Conservation (phyloP, 768 basidiomycete species). For the Psilocybe subaeruginosa region DNA sequence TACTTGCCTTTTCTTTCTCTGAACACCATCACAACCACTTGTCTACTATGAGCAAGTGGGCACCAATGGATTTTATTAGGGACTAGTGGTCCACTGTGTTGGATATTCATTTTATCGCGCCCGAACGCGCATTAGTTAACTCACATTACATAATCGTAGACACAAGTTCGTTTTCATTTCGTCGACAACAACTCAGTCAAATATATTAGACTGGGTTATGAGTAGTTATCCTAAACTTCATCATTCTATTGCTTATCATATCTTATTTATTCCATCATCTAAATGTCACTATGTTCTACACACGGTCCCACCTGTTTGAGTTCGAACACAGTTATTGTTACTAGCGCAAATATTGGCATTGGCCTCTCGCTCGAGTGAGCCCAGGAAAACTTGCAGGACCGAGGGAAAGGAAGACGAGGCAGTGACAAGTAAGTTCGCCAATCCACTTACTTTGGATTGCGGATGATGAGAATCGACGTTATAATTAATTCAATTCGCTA, state of each 20-base stretch:
- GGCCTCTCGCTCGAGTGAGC: constrained; percentile 49
- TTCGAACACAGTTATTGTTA: constrained; percentile 50
- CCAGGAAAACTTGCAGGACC: constrained; percentile 40
- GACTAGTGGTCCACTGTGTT: constrained; percentile 19
- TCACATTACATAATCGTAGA: no score
- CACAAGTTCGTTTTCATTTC: no score
- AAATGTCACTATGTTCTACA: no score
- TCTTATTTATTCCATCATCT: no score
- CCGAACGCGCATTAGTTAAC: no score
- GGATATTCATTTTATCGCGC: no score
- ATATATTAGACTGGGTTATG: no score
- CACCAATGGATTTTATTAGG: constrained; percentile 1
- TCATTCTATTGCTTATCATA: no score
- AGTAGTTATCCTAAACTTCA: no score
- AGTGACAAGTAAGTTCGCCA: constrained; percentile 29
- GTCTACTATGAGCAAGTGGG: not conserved
- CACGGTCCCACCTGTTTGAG: constrained; percentile 33
- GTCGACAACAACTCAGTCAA: no score
- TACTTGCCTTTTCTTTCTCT: no score
- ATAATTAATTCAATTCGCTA: not conserved
- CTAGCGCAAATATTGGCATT: constrained; percentile 52
- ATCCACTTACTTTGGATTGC: not conserved
- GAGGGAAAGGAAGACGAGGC: constrained; percentile 37
- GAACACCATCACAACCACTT: not conserved
- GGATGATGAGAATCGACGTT: not conserved